A percentile compares a stretch with the other conserved stretches of the same genome.
phyloP scores from a whole-genome alignment of 2,329 filamentous ascomycete species.

The Teratosphaeria nubilosa region DNA sequence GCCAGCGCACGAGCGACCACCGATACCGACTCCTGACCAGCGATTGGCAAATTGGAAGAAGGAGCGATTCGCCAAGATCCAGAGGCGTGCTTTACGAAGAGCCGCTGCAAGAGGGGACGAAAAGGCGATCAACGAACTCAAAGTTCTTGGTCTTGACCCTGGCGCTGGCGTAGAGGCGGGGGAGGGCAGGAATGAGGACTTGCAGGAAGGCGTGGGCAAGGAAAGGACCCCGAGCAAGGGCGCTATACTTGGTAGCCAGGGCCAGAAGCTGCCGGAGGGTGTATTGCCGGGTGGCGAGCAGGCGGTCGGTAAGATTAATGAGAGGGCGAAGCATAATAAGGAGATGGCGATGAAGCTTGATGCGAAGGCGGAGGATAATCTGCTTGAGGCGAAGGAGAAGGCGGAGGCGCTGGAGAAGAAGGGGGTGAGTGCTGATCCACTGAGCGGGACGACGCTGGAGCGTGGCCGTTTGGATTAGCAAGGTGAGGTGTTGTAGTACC shows the following conservation, averaged over 20 bases:
- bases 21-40: constrained; percentile 56
- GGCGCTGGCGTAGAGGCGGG: constrained; percentile 19
- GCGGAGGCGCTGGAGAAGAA: constrained; percentile 10
- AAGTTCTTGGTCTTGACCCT: constrained; percentile 18
- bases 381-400: constrained; percentile 18
- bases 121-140: constrained; percentile 18
- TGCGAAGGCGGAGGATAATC: constrained; percentile 17
- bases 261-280: constrained; percentile 23
- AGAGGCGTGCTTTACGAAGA: constrained; percentile 23
- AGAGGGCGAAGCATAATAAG: constrained; percentile 19
- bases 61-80: constrained; percentile 48
- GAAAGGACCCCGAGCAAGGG: constrained; percentile 10
- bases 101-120: constrained; percentile 22
- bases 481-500: background rate
- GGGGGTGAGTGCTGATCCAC: constrained; percentile 3
- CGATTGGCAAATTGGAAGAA: constrained; percentile 45
- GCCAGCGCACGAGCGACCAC: constrained; percentile 53
- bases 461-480: background rate
- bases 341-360: constrained; percentile 17
- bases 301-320: constrained; percentile 20
- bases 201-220: constrained; percentile 14
- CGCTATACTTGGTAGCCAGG: constrained; percentile 20
- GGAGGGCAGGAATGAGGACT: constrained; percentile 18
- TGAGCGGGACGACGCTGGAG: background rate
- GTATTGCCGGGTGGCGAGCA: constrained; percentile 24